Evolutionary conservation across 768 basidiomycete species (phyloP), one percentile per base, ranked within the genome.

Genomic region (Tulasnella sp.): DNA sequence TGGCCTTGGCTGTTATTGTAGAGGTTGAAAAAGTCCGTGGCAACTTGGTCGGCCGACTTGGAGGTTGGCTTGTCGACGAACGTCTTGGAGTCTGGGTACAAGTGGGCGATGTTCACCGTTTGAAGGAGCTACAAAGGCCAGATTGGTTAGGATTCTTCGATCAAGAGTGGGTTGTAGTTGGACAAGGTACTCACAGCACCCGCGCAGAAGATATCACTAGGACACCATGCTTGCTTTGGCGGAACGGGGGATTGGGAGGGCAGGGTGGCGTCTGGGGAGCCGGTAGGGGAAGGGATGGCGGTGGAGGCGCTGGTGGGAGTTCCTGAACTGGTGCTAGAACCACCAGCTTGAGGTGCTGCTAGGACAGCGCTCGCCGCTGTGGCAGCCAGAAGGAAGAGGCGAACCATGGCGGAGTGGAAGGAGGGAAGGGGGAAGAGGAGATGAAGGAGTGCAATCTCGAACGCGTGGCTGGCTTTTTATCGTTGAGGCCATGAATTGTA

Each of bases 11-110:
- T 76, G 39, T 68, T 68, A 12, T 68, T 68, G 62, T 68, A 5
- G 1, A 87, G 81, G 6, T 81, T 81, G 24, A 82, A 75, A 82
- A 95, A 98, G 81, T 92, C 93, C 0, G 89, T 84, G 71, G 96
- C 86, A 19, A 96, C 94, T 75, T 88, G 86, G 82, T 91, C 90
- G 0, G 92, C 83, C 0, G 88, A 85, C 82, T 91, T 90, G 83
- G 87, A 88, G 1, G 96, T 97, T 2, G 96, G 96, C 88, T 96
- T 87, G 87, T 97, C 96, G 10, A 93, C 93, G 84, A 97, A 92
- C 0, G 94, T 96, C 86, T 98, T 97, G 71, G 92, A 91, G 85
- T 98, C 96, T 0, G 88, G 84, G 83, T 89, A 98, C 38, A 93
- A 85, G 56, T 88, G 84, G 0, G 95, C 94, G 80, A 97, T 82